Base-by-base conservation (phyloP, 257 asterid genomes). In the Jaltomata sinuosa region DNA sequence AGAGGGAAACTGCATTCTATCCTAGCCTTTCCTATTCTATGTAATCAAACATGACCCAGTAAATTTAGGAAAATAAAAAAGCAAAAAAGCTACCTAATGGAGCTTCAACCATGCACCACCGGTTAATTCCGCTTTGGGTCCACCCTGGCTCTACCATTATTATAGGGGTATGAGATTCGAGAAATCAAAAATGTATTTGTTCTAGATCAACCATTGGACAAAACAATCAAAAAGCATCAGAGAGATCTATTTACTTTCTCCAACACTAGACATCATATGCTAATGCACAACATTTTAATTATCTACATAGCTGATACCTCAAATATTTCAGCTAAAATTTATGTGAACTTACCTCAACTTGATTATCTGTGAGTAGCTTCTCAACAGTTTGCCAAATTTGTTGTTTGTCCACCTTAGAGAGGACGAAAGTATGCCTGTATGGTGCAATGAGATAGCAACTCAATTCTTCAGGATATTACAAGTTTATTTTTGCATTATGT, bases 301-400 rank as follows among this genome's bases (percentile, higher is more conserved):
- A 49, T 49, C 49, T 77, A 77, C 27, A 8, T 25, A 77, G 31
- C 32, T 83, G 80, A 67, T 67, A 49, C n/a, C 42, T 11, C 11
- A 82, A 45, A 64, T 82, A n/a, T 45, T 45, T 59, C 42, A 42
- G 53, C 50, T 14, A 82, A 82, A 32, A 27, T 25, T 61, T 76
- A 57, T 22, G 65, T 36, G 42, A 87, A 88, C 94, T 93, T 87
- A 89, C 99, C 98, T 97, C 99, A 36, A 97, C 90, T 90, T 97
- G 98, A 88, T 88, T 91, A 90, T 97, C 99, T 71, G 92, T 88
- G 64, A 97, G 92, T 84, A 95, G 94, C 87, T 90, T 91, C 93
- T 95, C 97, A 42, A 97, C 97, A 50, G 97, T 91, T 89, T 84
- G 86, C 99, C 98, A 97, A 88, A 94, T 91, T 87, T 90, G 91